Percentiles rank a stretch among this genome's conserved stretches.
phyloP scores from a whole-genome alignment of 2,329 filamentous ascomycete species.

The Trichoderma simmonsii region DNA sequence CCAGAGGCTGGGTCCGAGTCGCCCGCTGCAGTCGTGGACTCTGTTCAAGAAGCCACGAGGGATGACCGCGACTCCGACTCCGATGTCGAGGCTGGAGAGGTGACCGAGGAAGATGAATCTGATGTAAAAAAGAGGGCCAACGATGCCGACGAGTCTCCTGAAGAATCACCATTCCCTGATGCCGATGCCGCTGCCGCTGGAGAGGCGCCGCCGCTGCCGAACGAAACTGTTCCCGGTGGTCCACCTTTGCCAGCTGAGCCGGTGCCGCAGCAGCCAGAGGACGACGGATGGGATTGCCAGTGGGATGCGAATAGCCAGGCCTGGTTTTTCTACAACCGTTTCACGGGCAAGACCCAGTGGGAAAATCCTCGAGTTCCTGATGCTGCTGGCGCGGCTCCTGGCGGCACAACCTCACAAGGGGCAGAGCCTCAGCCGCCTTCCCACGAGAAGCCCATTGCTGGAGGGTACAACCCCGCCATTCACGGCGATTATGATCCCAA shows the following conservation, averaged over 20 bases:
- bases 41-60: conserved; percentile 2
- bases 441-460: conserved; percentile 46
- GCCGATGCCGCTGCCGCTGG: conserved; percentile 20
- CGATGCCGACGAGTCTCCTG: conserved; percentile 7
- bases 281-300: conserved; percentile 75
- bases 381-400: conserved; percentile 32
- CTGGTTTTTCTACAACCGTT: conserved; percentile 84
- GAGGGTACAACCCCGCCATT: conserved; percentile 92
- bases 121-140: conserved; percentile 16
- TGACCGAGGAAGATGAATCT: conserved; percentile 22
- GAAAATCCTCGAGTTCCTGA: conserved; percentile 76
- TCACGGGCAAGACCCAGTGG: conserved; percentile 74
- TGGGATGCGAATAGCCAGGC: conserved; percentile 68
- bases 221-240: conserved; percentile 29
- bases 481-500: conserved; percentile 96
- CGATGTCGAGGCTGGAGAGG: conserved; percentile 1
- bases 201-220: conserved; percentile 35
- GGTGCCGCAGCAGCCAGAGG: conserved; percentile 50
- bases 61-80: conserved; percentile 24
- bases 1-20: conserved; percentile 13
- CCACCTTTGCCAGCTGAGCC: conserved; percentile 45
- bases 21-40: conserved; percentile 19
- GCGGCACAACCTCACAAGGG: conserved; percentile 18
- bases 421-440: conserved; percentile 31
- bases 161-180: conserved; percentile 16